phyloP scores from a whole-genome alignment of 768 basidiomycete species.

The Tricholomella constricta region DNA sequence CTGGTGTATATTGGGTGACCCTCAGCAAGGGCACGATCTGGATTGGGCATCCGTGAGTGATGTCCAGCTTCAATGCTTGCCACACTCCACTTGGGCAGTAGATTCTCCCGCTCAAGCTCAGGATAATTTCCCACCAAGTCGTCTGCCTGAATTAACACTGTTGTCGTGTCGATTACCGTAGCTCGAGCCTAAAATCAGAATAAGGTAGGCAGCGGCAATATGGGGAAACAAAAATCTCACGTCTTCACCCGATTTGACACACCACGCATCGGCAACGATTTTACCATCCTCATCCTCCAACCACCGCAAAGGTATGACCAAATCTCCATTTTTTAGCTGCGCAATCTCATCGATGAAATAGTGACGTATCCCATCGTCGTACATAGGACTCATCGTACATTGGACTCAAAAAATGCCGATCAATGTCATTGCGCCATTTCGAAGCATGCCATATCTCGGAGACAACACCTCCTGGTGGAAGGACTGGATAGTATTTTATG shows the following conservation, averaged over 20 bases:
- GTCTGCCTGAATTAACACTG: slow-evolving; percentile 12
- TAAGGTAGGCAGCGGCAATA: background rate
- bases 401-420: slow-evolving; percentile 25
- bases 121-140: slow-evolving; percentile 21
- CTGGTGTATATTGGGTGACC: slow-evolving; percentile 33
- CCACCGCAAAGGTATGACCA: slow-evolving; percentile 27
- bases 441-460: slow-evolving; percentile 34
- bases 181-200: slow-evolving; percentile 1
- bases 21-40: slow-evolving; percentile 28
- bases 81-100: slow-evolving; percentile 24
- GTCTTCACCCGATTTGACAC: background rate
- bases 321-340: slow-evolving; percentile 7
- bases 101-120: slow-evolving; percentile 14
- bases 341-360: slow-evolving; percentile 27
- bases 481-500: slow-evolving; percentile 31
- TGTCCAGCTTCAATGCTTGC: slow-evolving; percentile 19
- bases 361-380: slow-evolving; percentile 20
- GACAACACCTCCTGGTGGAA: slow-evolving; percentile 23
- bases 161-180: slow-evolving; percentile 9
- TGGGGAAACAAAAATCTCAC: background rate
- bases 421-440: slow-evolving; percentile 26
- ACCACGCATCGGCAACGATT: slow-evolving; percentile 1
- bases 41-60: slow-evolving; percentile 34
- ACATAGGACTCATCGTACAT: no score
- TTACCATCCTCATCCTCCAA: slow-evolving; percentile 19